phyloP scores from a whole-genome alignment of 164 flowering plant genomes.

The Nymphaea colorata region DNA sequence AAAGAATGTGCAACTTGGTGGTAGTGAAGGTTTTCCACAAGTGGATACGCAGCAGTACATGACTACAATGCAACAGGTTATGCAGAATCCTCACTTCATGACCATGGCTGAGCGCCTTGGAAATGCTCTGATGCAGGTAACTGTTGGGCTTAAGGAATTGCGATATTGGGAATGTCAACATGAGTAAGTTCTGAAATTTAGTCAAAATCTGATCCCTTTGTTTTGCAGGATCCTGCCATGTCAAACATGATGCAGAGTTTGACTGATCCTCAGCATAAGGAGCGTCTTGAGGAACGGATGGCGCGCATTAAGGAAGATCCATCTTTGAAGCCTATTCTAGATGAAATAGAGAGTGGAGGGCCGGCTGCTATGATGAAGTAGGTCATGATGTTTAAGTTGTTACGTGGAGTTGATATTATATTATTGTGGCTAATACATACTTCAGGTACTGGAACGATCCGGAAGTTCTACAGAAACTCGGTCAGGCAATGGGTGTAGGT shows the following conservation, averaged over 20 bases:
- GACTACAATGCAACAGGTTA: constrained; percentile 89
- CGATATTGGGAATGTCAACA: neutral
- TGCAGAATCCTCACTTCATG: constrained; percentile 95
- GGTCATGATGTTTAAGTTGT: neutral
- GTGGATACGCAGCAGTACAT: constrained; percentile 71
- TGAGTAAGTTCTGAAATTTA: too few species aligned
- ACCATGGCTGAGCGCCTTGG: constrained; percentile 98
- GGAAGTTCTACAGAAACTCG: constrained; percentile 75
- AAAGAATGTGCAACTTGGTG: constrained; percentile 47
- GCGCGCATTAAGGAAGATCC: constrained; percentile 75
- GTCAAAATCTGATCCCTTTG: neutral
- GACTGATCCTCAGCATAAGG: constrained; percentile 51
- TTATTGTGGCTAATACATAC: too few species aligned
- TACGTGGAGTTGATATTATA: neutral
- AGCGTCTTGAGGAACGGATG: constrained; percentile 79
- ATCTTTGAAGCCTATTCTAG: constrained; percentile 68
- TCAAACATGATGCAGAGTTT: constrained; percentile 66
- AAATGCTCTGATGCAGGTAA: constrained; percentile 79
- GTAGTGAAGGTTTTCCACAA: constrained; percentile 39
- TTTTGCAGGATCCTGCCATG: constrained; percentile 79
- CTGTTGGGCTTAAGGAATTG: neutral
- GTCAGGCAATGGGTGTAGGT: constrained; percentile 92
- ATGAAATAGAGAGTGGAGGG: constrained; percentile 86
- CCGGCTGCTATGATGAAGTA: constrained; percentile 83
- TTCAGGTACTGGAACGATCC: constrained; percentile 95